phyloP scores from a whole-genome alignment of 805 yeast genomes.

The Wickerhamiella cacticola region DNA sequence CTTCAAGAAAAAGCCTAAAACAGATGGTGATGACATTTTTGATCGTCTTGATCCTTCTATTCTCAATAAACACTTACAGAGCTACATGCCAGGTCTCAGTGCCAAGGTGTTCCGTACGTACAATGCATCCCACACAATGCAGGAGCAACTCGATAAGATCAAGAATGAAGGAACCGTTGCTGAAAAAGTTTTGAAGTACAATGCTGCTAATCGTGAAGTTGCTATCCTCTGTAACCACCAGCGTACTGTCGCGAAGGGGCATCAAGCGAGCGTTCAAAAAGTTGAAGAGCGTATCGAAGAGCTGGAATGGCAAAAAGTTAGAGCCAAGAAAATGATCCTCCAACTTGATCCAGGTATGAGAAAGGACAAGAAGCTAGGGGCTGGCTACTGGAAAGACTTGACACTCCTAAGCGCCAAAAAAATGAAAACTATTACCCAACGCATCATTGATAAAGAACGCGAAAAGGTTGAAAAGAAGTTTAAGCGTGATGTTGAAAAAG shows the following conservation, averaged over 20 bases:
- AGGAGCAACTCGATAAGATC: constrained; percentile 77
- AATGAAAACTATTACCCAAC: constrained; percentile 44
- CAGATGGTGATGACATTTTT: constrained; percentile 83
- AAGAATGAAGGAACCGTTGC: constrained; percentile 77
- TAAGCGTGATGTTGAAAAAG: constrained; percentile 65
- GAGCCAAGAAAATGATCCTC: constrained; percentile 59
- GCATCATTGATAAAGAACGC: constrained; percentile 50
- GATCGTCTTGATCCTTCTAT: constrained; percentile 78
- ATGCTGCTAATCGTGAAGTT: constrained; percentile 91
- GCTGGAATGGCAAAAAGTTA: constrained; percentile 69
- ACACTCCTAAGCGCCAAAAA: constrained; percentile 57
- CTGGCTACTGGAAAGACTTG: constrained; percentile 48
- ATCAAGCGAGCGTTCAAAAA: constrained; percentile 67
- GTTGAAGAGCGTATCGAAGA: constrained; percentile 69
- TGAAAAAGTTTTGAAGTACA: constrained; percentile 75
- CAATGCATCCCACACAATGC: constrained; percentile 95
- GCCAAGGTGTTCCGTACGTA: constrained; percentile 97
- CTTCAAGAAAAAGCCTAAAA: constrained; percentile 80
- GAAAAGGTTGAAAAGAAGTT: constrained; percentile 56
- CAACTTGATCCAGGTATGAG: constrained; percentile 44
- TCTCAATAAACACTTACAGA: constrained; percentile 76
- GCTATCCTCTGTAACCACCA: constrained; percentile 96
- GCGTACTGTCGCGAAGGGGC: constrained; percentile 77
- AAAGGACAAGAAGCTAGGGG: constrained; percentile 39
- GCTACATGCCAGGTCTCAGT: constrained; percentile 82